Evolutionary conservation across 169 alveolate genomes (phyloP), one percentile per base, ranked within the genome.

Genomic region (Besnoitia besnoiti): DNA sequence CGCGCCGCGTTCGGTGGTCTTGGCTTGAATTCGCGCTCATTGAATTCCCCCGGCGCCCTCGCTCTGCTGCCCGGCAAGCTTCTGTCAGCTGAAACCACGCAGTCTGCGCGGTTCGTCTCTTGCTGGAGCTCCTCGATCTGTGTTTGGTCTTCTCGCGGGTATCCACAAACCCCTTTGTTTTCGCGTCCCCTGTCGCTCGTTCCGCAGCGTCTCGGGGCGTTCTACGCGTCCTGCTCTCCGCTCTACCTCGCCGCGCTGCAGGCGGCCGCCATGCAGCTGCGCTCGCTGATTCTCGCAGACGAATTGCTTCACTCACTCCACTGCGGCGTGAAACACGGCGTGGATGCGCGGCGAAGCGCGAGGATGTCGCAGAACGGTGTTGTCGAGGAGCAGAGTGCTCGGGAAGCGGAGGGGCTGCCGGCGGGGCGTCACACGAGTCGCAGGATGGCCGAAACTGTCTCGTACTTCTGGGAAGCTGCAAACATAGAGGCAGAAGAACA

Each of bases 261-360:
- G 35, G 87, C 51, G 7, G 92, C 92, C 10, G 92, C 92, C 50
- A 75, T 49, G 85, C 92, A 88, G 85, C 92, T 88, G 85, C 85
- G 87, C n/a, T 88, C 92, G n/a, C 73, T 88, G 35, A 24, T 88
- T 47, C 50, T 88, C 10, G 92, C 92, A 0, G 92, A 88, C 37
- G 92, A 67, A 76, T 49, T 88, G 42, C 87, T 88, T 7, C 62
- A 39, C 51, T 76, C 85, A 21, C 39, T 47, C 50, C 39, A 37
- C 85, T 12, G 76, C 90, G 19, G 33, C 47, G n/a, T n/a, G n/a
- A n/a, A n/a, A 16, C 51, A 44, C 10, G 85, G 85, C 14, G 84
- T 73, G 3, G 85, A 35, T 0, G 77, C 90, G 27, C 35, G 76
- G 35, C 62, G 0, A 37, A 37, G 51, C 50, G 37, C 46, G 61